Conservation (phyloP, 148 eudicot genomes). For the Fagopyrum tataricum region DNA sequence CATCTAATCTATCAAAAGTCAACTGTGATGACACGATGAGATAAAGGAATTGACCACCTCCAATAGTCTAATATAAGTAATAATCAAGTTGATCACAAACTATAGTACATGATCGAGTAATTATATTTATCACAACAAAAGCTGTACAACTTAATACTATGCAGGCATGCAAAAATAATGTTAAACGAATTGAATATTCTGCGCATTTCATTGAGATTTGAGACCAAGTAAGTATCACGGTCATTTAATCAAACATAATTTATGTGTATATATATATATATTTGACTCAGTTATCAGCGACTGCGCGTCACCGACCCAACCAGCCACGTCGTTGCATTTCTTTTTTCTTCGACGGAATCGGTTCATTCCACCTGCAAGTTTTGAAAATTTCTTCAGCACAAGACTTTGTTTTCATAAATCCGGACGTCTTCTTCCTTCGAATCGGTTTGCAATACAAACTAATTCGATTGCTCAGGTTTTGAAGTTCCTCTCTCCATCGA, state of each 20-base stretch:
- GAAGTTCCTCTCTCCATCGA: not conserved
- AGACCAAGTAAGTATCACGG: too few species aligned
- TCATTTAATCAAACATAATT: too few species aligned
- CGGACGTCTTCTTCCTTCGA: not conserved
- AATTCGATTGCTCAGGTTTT: not conserved
- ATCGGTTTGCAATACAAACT: not conserved
- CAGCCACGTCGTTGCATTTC: not conserved
- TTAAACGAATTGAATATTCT: too few species aligned
- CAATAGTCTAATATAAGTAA: too few species aligned
- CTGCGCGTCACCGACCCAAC: not conserved
- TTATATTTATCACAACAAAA: too few species aligned
- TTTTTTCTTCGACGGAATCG: too few species aligned
- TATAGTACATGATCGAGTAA: not conserved
- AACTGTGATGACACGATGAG: not conserved
- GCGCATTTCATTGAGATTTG: too few species aligned
- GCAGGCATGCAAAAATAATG: too few species aligned
- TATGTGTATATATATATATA: too few species aligned
- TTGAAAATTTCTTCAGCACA: not conserved
- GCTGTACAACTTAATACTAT: too few species aligned
- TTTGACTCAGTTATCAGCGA: not conserved
- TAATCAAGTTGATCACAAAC: not conserved
- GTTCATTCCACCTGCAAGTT: not conserved
- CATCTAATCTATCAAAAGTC: not conserved
- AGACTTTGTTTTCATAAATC: not conserved
- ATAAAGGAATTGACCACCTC: not conserved